phyloP scores from a whole-genome alignment of 257 asterid species.

The Handroanthus guayacan region DNA sequence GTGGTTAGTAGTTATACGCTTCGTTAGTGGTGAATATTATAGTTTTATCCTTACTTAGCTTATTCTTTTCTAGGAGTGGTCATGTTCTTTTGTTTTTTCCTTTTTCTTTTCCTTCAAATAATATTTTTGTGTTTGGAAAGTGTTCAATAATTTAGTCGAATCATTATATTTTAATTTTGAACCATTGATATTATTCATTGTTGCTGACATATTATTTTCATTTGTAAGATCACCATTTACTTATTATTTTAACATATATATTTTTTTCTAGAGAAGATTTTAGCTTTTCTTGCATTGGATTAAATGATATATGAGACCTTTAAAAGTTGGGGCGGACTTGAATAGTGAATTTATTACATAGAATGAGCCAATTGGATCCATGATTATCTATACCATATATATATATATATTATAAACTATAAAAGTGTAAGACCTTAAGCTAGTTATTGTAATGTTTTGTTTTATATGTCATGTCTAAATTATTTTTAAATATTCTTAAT shows the following conservation, averaged over 20 bases:
- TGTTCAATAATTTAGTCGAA: constrained; percentile 34
- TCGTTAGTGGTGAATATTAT: constrained; percentile 2
- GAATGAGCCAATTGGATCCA: not conserved
- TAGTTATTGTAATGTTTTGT: no score
- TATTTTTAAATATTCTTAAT: no score
- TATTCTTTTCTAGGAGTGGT: not conserved
- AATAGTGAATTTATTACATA: no score
- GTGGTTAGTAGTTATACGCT: constrained; percentile 32
- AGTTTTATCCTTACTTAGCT: not conserved
- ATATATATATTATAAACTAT: no score
- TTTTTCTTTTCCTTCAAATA: constrained; percentile 1
- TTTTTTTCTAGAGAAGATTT: not conserved
- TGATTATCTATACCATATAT: no score
- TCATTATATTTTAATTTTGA: no score
- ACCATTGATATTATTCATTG: not conserved
- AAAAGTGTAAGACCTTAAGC: no score
- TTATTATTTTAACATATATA: no score
- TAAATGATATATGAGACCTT: not conserved
- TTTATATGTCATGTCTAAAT: no score
- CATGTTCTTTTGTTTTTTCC: not conserved
- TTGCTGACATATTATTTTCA: not conserved
- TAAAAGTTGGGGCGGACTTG: not conserved
- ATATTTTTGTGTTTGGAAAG: not conserved
- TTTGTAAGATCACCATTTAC: constrained; percentile 1
- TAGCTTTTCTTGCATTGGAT: not conserved